Percentiles rank a stretch among this genome's conserved stretches.
Conservation (phyloP, 163 green algal species). For the Scenedesmus sp. region DNA sequence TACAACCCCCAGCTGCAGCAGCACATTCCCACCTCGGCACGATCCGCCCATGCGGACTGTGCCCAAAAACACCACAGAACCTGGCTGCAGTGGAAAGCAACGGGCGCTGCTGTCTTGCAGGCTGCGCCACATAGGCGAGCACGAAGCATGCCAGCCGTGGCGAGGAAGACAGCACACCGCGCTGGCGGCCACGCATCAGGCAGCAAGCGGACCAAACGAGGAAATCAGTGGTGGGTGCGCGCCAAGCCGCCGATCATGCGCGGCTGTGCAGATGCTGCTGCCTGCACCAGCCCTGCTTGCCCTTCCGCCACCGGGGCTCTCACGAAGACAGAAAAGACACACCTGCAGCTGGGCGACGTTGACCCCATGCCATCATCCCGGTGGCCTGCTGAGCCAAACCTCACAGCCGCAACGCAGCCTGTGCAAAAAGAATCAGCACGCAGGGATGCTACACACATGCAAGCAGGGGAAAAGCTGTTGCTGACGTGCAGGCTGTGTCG, state of each 20-base stretch:
- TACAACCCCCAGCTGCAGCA: neutral
- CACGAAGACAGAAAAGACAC: neutral
- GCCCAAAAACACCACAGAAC: neutral
- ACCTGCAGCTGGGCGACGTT: neutral
- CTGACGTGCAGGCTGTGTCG: neutral
- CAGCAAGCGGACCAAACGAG: neutral
- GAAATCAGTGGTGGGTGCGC: neutral
- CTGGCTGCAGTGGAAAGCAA: neutral
- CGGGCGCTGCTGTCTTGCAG: neutral
- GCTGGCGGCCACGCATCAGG: neutral
- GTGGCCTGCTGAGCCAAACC: neutral
- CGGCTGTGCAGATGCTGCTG: neutral
- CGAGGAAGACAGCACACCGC: neutral
- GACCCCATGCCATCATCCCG: neutral
- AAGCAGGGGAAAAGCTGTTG: neutral
- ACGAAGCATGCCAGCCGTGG: neutral
- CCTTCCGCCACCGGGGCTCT: neutral
- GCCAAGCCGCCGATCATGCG: too few relatives aligned
- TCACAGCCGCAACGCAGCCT: neutral
- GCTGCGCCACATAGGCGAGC: neutral
- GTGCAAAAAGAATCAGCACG: neutral
- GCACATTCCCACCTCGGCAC: neutral
- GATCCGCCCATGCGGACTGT: neutral
- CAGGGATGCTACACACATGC: neutral
- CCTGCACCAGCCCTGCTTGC: neutral